phyloP scores from a whole-genome alignment of 306 rosid genomes.

The Glycine soja region DNA sequence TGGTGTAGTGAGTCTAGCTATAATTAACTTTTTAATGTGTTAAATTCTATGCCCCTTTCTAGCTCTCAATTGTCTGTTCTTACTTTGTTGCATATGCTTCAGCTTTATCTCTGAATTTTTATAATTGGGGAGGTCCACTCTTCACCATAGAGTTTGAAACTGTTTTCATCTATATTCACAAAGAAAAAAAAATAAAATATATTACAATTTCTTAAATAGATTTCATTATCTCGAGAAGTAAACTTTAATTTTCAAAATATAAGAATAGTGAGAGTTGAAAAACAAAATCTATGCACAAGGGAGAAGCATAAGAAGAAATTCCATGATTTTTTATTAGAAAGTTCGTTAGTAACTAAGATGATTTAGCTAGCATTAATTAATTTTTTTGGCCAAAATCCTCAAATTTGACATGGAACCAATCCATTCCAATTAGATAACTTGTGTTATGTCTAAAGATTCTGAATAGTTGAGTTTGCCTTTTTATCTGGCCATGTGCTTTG shows the following conservation, averaged over 20 bases:
- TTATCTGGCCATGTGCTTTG: not conserved
- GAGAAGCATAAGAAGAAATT: not conserved
- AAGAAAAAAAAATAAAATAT: too few species aligned
- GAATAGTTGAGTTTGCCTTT: not conserved
- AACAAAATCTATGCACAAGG: not conserved
- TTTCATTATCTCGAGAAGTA: too few species aligned
- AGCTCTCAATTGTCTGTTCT: not conserved
- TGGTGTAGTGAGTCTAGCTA: not conserved
- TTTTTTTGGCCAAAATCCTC: not conserved
- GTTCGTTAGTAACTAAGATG: not conserved
- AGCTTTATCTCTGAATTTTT: not conserved
- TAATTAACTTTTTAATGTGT: not conserved
- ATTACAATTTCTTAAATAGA: too few species aligned
- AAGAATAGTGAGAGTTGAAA: too few species aligned
- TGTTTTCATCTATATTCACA: not conserved
- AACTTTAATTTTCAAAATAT: too few species aligned
- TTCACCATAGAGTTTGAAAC: not conserved
- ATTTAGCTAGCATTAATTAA: not conserved
- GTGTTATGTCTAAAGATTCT: not conserved
- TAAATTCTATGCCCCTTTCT: not conserved
- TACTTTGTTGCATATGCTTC: not conserved
- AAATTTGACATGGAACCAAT: not conserved
- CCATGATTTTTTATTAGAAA: not conserved
- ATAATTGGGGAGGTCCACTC: not conserved
- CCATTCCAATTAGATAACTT: not conserved